phyloP scores from a whole-genome alignment of 805 yeast species.

The Blastobotrys americana region DNA sequence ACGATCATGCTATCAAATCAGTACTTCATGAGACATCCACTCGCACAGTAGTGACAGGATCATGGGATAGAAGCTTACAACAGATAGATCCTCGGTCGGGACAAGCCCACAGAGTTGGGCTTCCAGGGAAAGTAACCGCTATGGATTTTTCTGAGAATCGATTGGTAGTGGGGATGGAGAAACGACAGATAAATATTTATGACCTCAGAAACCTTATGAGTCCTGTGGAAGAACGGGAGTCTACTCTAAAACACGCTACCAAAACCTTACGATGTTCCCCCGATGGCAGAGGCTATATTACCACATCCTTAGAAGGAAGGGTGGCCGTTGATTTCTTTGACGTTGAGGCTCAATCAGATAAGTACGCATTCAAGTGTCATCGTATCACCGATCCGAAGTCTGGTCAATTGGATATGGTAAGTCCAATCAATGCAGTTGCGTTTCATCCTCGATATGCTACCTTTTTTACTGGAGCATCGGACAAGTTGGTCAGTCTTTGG shows the following conservation, averaged over 20 bases:
- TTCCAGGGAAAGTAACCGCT: slow-evolving; percentile 49
- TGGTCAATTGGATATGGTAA: slow-evolving; percentile 43
- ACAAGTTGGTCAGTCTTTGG: slow-evolving; percentile 46
- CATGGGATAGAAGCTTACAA: slow-evolving; percentile 53
- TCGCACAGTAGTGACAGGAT: slow-evolving; percentile 43
- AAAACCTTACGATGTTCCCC: slow-evolving; percentile 51
- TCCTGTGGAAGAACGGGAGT: slow-evolving; percentile 48
- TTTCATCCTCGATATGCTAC: slow-evolving; percentile 36
- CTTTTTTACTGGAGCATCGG: slow-evolving; percentile 48
- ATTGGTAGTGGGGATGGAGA: slow-evolving; percentile 49
- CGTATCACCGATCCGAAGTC: slow-evolving; percentile 29
- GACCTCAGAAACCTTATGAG: slow-evolving; percentile 42
- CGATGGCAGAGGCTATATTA: slow-evolving; percentile 49
- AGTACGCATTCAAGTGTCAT: slow-evolving; percentile 81
- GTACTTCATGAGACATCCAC: slow-evolving; percentile 26
- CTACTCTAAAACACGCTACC: slow-evolving; percentile 62
- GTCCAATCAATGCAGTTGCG: slow-evolving; percentile 44
- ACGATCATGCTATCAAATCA: slow-evolving; percentile 37
- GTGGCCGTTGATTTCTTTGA: slow-evolving; percentile 67
- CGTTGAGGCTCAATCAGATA: slow-evolving; percentile 35
- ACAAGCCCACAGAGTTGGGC: slow-evolving; percentile 14
- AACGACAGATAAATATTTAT: slow-evolving; percentile 48
- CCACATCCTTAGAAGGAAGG: slow-evolving; percentile 74
- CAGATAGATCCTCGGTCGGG: slow-evolving; percentile 39
- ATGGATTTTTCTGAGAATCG: slow-evolving; percentile 47